A percentile compares a stretch with the other conserved stretches of the same genome.
These are phyloP conservation scores for Neonectria punicea DNA, from an alignment of 2,329 filamentous ascomycete species.

Conservation along the genomic window DNA sequence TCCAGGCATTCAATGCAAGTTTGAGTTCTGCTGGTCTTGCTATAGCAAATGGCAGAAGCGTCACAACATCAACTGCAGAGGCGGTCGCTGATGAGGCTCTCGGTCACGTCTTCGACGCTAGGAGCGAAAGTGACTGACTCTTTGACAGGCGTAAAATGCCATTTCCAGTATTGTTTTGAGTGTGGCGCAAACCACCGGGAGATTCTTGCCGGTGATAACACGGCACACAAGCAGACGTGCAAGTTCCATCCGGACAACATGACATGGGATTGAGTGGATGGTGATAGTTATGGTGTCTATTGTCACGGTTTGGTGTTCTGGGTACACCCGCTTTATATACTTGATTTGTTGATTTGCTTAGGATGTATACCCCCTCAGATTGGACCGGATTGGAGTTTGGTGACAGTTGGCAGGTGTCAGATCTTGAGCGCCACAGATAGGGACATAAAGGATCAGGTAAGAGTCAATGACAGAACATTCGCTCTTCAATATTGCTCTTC, in stretches of 20 bases:
- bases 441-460: not conserved
- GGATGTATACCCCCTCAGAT: conserved; percentile 22
- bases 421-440: not conserved
- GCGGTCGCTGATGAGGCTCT: conserved; percentile 6
- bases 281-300: not conserved
- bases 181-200: conserved; percentile 48
- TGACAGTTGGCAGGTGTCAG: not conserved
- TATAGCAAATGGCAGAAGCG: conserved; percentile 28
- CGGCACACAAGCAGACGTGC: conserved; percentile 44
- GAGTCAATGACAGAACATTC: not conserved
- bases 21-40: conserved; percentile 51
- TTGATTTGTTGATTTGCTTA: not conserved
- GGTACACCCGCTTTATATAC: not conserved
- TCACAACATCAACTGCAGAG: conserved; percentile 37
- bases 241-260: conserved; percentile 44
- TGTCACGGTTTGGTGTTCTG: not conserved
- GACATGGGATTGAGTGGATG: conserved; percentile 8
- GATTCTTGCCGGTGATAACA: conserved; percentile 49
- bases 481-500: not conserved
- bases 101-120: not conserved
- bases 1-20: conserved; percentile 48
- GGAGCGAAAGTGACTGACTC: conserved; percentile 16
- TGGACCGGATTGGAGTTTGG: not conserved
- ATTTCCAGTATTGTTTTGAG: conserved; percentile 48
- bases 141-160: conserved; percentile 43